Evolutionary conservation across 2,329 filamentous ascomycete species (phyloP).

Genomic region (Laburnicola sp.): DNA sequence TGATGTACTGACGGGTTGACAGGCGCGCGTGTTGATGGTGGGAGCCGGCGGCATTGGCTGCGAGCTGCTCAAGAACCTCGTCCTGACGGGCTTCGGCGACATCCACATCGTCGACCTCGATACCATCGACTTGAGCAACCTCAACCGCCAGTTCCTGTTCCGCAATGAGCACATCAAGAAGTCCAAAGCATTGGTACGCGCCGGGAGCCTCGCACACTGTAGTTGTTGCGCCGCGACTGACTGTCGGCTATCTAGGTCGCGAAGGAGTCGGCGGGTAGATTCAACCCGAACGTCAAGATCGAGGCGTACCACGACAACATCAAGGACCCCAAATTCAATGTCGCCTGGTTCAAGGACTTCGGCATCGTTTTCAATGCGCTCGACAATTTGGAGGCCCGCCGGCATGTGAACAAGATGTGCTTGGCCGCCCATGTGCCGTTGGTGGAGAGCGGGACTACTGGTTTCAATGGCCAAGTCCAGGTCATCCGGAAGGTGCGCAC

Average conservation of each 20-base stretch:
- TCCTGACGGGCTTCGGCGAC: slow-evolving; percentile 87
- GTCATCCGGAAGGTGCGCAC: slow-evolving; percentile 76
- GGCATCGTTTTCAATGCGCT: slow-evolving; percentile 92
- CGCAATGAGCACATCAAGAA: slow-evolving; percentile 97
- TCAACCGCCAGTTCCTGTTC: slow-evolving; percentile 97
- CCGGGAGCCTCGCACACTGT: not conserved
- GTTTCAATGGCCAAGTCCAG: slow-evolving; percentile 96
- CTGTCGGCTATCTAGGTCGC: slow-evolving; percentile 65
- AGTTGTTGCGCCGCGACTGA: slow-evolving; percentile 22
- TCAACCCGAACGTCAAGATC: slow-evolving; percentile 86
- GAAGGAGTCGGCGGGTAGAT: slow-evolving; percentile 84
- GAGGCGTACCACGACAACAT: slow-evolving; percentile 95
- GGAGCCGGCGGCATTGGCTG: slow-evolving; percentile 97
- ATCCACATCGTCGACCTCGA: slow-evolving; percentile 96
- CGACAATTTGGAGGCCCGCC: slow-evolving; percentile 89
- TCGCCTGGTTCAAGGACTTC: slow-evolving; percentile 85
- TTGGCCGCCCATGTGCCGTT: slow-evolving; percentile 88
- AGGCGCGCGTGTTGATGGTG: slow-evolving; percentile 90
- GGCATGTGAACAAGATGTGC: slow-evolving; percentile 98
- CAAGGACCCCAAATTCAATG: slow-evolving; percentile 82
- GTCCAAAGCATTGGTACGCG: slow-evolving; percentile 80
- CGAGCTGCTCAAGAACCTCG: slow-evolving; percentile 95
- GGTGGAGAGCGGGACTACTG: slow-evolving; percentile 95
- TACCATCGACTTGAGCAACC: slow-evolving; percentile 95
- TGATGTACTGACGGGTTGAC: slow-evolving; percentile 33